Percentiles rank a stretch among this genome's conserved stretches.
Evolutionary conservation across 495 filamentous ascomycete species (phyloP).

Genomic region (Trichoderma reesei): DNA sequence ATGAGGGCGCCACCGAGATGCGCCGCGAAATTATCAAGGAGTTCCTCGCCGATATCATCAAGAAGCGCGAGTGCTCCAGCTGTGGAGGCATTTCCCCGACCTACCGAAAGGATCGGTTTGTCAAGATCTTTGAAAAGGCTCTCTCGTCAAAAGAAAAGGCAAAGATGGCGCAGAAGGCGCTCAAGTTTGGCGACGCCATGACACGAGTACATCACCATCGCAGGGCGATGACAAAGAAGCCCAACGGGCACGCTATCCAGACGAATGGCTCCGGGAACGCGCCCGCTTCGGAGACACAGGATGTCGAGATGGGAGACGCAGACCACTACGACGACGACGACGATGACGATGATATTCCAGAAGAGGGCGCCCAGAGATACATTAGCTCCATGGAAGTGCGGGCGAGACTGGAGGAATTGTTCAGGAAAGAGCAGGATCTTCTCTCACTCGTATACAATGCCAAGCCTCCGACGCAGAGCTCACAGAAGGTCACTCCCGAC

Average conservation of each 20-base stretch:
- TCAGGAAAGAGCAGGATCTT: constrained; percentile 77
- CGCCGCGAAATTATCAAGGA: constrained; percentile 67
- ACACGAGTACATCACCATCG: constrained; percentile 14
- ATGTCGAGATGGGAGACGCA: constrained; percentile 33
- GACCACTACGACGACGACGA: no score
- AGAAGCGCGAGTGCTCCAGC: constrained; percentile 56
- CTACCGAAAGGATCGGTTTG: constrained; percentile 76
- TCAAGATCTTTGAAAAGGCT: constrained; percentile 87
- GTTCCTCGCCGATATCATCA: constrained; percentile 60
- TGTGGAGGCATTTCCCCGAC: constrained; percentile 65
- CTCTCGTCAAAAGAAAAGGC: constrained; percentile 58
- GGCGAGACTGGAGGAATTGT: constrained; percentile 64
- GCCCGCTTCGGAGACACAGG: constrained; percentile 37
- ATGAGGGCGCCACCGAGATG: constrained; percentile 67
- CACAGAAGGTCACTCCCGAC: constrained; percentile 51
- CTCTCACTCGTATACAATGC: constrained; percentile 74
- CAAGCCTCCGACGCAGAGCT: constrained; percentile 42
- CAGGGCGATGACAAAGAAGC: constrained; percentile 26
- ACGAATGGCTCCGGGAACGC: constrained; percentile 28
- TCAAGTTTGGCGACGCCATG: constrained; percentile 55
- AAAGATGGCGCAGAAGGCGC: constrained; percentile 61
- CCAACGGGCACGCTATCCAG: constrained; percentile 51
- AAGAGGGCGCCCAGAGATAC: constrained; percentile 44
- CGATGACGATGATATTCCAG: constrained; percentile 39
- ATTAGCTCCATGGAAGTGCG: constrained; percentile 68